Evolutionary conservation across 768 basidiomycete species (phyloP), one percentile per base, ranked within the genome.

Genomic region (Neoboletus magnificus): DNA sequence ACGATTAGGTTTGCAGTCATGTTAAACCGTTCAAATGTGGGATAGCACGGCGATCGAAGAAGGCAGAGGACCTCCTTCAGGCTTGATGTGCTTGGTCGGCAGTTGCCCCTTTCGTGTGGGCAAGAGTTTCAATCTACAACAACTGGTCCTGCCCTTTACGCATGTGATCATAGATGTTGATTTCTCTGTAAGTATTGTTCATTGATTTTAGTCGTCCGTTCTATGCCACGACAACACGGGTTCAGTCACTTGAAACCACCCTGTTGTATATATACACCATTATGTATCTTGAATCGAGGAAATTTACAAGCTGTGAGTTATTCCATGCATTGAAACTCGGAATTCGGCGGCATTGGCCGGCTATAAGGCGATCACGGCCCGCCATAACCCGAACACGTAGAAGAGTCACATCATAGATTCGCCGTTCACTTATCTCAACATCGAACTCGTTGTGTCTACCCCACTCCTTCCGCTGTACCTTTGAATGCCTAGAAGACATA

Each of bases 401-500:
- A 9, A 3, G 32, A 33, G 32, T 20, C n/a, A 39, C 36, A 18
- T 37, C 2, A 1, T 22, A 9, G 27, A 48, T 46, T 33, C 37
- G 4, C 22, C 40, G 27, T n/a, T 36, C 11, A 22, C 30, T 32
- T 33, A 32, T 37, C 39, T 41, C 42, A 11, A 32, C 53, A 42
- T 50, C 50, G 30, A 32, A 47, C 27, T 23, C n/a, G 23, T 35
- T 52, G 45, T 52, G 52, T 50, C 36, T 4, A 63, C 45, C 43
- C 36, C 41, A 13, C 33, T 45, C 40, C 40, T 15, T 35, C 58
- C 30, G 4, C 15, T 50, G n/a, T 43, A 35, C 18, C n/a, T 29
- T 7, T 35, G 13, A 20, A 68, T 70, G 69, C 64, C 64, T n/a
- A 29, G 54, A 48, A 58, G 47, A 9, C 53, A 60, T 49, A 54